Base-by-base conservation (phyloP, 2,329 filamentous ascomycete species). In the Venturia nashicola region DNA sequence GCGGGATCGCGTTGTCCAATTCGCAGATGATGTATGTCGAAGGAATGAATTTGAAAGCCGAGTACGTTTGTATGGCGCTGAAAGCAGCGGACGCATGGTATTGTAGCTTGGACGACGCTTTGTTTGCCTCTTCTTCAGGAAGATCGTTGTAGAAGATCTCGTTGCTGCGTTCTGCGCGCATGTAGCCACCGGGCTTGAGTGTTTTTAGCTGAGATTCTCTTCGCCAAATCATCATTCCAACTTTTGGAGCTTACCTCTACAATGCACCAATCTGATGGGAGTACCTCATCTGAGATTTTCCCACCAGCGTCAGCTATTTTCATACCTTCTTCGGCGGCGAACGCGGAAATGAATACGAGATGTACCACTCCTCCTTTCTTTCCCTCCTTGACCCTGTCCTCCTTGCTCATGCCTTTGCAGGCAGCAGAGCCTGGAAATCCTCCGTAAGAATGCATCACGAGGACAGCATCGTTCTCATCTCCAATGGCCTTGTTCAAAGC, bases 111-210 rank as follows among this genome's bases (percentile, higher is more conserved):
- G 68, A 69, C 1, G 74, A 73, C 77, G 79, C 80, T 51, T 71
- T 70, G 3, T 75, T 70, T 0, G 71, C 77, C 61, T 82, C 80
- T 0, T 77, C 74, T 0, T 66, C 68, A 0, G 78, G 72, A 0
- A 82, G 65, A 68, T 83, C 80, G 65, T 82, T 78, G 65, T 82
- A 83, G 64, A 83, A 79, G 2, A 82, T 66, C 6, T 79, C 71
- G 7, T 73, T 67, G 0, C 77, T 69, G 20, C 76, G 67, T 27
- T 65, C 68, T 18, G 73, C 69, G 4, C 82, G 63, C 0, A 75
- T 74, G 0, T 76, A 76, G 48, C 73, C 76, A 3, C 79, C 79
- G 0, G 72, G 78, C 1, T 73, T 27, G 66, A 39, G 36, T 8
- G 12, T 5, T 39, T 12, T 39, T 39, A 39, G 36, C 36, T 39